phyloP scores from a whole-genome alignment of 345 rosid genomes.

The Heritiera fomes region DNA sequence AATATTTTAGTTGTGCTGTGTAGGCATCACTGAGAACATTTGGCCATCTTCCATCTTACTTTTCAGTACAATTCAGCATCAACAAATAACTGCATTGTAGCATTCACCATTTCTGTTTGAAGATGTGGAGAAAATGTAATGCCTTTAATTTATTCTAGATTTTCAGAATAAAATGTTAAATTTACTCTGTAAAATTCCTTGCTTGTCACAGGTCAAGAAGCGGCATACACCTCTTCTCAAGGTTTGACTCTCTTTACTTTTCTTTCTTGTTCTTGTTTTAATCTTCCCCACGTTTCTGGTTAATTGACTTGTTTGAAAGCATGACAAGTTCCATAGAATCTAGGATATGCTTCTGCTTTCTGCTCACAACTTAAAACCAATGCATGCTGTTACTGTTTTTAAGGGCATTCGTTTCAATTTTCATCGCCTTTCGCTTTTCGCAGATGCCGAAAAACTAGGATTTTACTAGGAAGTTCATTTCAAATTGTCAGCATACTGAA shows the following conservation, averaged over 20 bases:
- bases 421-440: background rate
- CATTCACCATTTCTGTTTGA: background rate
- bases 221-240: conserved; percentile 61
- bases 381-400: background rate
- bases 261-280: background rate
- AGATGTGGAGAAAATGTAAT: background rate
- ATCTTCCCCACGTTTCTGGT: background rate
- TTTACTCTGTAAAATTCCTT: background rate
- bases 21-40: background rate
- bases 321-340: background rate
- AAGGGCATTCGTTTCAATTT: no score
- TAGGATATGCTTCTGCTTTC: background rate
- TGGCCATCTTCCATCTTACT: background rate
- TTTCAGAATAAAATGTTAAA: background rate
- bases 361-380: background rate
- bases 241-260: conserved; percentile 33
- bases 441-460: background rate
- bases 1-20: no score
- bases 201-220: conserved; percentile 61
- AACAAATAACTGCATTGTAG: background rate
- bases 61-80: background rate
- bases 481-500: background rate
- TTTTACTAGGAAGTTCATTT: background rate
- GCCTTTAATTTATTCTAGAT: background rate
- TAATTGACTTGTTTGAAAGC: background rate